Conservation (phyloP, 495 filamentous ascomycete species). For the Beverwykella pulmonaria region DNA sequence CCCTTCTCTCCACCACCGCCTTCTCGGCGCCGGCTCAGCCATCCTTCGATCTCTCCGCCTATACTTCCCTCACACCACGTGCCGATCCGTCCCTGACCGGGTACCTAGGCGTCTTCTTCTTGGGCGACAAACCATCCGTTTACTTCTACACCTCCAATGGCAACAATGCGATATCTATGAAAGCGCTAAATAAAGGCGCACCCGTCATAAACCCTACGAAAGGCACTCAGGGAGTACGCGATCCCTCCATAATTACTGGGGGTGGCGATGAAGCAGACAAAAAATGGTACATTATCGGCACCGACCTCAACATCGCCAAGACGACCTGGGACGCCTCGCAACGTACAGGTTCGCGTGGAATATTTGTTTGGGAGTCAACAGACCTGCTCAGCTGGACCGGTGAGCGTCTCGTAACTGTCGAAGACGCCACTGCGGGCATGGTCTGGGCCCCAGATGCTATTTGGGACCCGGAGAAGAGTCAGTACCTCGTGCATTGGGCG, state of each 20-base stretch:
- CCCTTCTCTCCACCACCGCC: not conserved
- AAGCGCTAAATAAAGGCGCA: conserved; percentile 51
- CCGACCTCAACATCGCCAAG: conserved; percentile 56
- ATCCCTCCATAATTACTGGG: conserved; percentile 53
- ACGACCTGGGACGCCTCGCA: conserved; percentile 58
- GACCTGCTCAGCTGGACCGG: conserved; percentile 54
- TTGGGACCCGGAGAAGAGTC: conserved; percentile 55
- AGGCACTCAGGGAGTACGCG: conserved; percentile 55
- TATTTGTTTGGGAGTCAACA: conserved; percentile 58
- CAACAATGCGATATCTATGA: conserved; percentile 53
- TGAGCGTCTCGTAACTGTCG: conserved; percentile 54
- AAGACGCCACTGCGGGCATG: conserved; percentile 55
- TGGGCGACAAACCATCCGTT: conserved; percentile 56
- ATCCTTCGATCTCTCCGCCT: conserved; percentile 22
- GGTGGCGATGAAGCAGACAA: conserved; percentile 52
- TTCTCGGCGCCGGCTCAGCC: not conserved
- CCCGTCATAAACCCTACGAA: conserved; percentile 54
- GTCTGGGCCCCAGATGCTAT: conserved; percentile 60
- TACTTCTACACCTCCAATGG: conserved; percentile 59
- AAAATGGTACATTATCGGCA: conserved; percentile 61
- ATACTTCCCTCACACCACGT: conserved; percentile 36
- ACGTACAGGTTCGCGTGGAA: conserved; percentile 53
- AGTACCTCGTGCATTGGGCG: conserved; percentile 59
- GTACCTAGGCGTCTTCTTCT: conserved; percentile 58
- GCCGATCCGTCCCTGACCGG: conserved; percentile 50